Evolutionary conservation across 148 eudicot species (phyloP).

Genomic region (Camellia japonica): DNA sequence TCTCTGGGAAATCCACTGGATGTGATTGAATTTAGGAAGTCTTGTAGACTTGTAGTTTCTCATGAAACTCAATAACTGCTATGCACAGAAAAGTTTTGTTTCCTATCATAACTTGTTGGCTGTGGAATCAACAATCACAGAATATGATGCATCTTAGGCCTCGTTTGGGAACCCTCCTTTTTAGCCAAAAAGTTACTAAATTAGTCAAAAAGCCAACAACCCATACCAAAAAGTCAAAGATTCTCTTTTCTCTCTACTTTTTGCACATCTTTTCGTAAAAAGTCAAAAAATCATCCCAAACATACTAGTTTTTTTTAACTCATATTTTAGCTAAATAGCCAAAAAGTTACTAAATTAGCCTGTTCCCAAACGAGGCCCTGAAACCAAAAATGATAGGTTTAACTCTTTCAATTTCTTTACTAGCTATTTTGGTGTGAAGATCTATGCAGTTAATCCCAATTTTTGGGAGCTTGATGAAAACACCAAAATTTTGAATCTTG

Average conservation of each 20-base stretch:
- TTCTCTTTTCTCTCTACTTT: no score
- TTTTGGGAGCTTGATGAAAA: no score
- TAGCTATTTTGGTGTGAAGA: not conserved
- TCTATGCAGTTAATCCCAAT: not conserved
- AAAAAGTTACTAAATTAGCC: no score
- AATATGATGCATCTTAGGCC: not conserved
- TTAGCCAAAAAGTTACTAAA: no score
- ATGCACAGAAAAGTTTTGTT: not conserved
- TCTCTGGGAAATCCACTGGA: not conserved
- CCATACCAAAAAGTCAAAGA: no score
- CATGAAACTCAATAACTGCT: not conserved
- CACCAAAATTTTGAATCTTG: not conserved
- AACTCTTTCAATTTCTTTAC: not conserved
- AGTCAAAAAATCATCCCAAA: no score
- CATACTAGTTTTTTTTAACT: no score
- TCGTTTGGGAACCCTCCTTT: no score
- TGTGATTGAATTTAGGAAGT: not conserved
- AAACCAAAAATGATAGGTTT: not conserved
- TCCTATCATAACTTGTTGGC: not conserved
- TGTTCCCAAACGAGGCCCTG: no score
- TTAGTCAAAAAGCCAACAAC: no score
- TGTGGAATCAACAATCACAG: not conserved
- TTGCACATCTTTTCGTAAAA: no score
- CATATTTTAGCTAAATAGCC: no score
- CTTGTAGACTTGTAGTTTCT: not conserved